Evolutionary conservation across 2,329 filamentous ascomycete species (phyloP), one percentile per base, ranked within the genome.

Genomic region (Verticillium tricorpus): DNA sequence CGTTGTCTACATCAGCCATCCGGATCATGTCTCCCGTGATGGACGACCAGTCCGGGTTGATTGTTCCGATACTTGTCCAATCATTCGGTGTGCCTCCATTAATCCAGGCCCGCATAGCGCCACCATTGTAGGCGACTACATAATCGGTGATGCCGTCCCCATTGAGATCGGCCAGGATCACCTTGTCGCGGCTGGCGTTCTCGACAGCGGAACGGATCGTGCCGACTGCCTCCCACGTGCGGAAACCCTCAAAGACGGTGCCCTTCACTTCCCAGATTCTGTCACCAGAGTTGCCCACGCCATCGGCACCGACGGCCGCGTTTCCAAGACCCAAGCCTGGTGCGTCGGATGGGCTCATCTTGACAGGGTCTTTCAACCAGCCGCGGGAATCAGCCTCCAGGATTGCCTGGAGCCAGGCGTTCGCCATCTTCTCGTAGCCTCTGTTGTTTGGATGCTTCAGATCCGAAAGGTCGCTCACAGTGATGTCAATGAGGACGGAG

Each of bases 361-460:
- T 35, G n/a, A 37, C 61, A 7, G 67, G 64, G 1, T 35, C 22
- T 8, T 63, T 59, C 19, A 70, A 15, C 56, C 37, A 58, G 7
- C 56, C 56, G 5, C 32, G 56, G n/a, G 22, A 12, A 32, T 58
- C 8, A 2, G 34, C 56, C 8, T 58, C 34, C 37, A 58, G 15
- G 22, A 58, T 58, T 5, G 15, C 56, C n/a, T 37, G 12, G 32
- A 17, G 22, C 34, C 56, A 58, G 3, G 37, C 56, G 8, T 45
- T n/a, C 12, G 37, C 31, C 56, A 58, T 58, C 56, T 58, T 58
- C 15, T 15, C 31, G 34, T 58, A 58, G 3, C 56, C 56, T 5
- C 17, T 19, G 31, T 59, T 56, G 52, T 62, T 60, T 8, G 57
- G 60, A 9, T 62, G 57, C 60, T 62, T 62, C 22, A 28, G 45